Conservation (phyloP, 1,139 yeast species). For the Yamadazyma sp. region DNA sequence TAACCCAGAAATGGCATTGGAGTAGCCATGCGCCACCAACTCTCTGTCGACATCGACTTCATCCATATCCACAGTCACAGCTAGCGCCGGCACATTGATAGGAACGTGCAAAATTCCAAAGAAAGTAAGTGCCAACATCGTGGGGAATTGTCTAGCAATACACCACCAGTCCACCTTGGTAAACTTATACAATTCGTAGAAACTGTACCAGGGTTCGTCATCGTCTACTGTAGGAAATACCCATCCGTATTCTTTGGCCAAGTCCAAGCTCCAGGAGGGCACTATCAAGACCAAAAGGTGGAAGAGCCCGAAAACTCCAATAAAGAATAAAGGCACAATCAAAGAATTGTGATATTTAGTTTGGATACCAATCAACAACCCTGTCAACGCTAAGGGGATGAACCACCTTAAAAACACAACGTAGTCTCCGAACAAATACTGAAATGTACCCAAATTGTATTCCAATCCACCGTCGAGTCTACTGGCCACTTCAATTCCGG, state of each 20-base stretch:
- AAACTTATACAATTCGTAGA: constrained; percentile 73
- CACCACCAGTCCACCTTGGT: constrained; percentile 70
- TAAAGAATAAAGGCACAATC: constrained; percentile 79
- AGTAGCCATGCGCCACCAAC: constrained; percentile 90
- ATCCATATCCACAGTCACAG: constrained; percentile 85
- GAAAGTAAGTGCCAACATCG: constrained; percentile 93
- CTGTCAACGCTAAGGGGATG: constrained; percentile 66
- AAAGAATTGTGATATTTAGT: constrained; percentile 68
- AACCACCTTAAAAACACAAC: constrained; percentile 66
- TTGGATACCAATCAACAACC: constrained; percentile 61
- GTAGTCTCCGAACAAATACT: constrained; percentile 38
- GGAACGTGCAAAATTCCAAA: constrained; percentile 96
- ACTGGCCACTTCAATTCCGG: constrained; percentile 89
- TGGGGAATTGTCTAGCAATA: constrained; percentile 71
- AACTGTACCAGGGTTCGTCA: constrained; percentile 84
- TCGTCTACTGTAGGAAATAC: constrained; percentile 69
- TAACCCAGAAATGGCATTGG: constrained; percentile 84
- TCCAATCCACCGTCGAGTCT: constrained; percentile 71
- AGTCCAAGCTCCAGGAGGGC: constrained; percentile 62
- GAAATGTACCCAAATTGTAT: constrained; percentile 59
- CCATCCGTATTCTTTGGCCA: constrained; percentile 79
- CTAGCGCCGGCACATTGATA: constrained; percentile 94
- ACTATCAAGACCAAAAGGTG: constrained; percentile 65
- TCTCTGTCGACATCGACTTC: constrained; percentile 90
- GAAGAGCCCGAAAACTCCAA: constrained; percentile 64